phyloP scores from a whole-genome alignment of 2,329 filamentous ascomycete genomes.

The Annulohypoxylon truncatum region DNA sequence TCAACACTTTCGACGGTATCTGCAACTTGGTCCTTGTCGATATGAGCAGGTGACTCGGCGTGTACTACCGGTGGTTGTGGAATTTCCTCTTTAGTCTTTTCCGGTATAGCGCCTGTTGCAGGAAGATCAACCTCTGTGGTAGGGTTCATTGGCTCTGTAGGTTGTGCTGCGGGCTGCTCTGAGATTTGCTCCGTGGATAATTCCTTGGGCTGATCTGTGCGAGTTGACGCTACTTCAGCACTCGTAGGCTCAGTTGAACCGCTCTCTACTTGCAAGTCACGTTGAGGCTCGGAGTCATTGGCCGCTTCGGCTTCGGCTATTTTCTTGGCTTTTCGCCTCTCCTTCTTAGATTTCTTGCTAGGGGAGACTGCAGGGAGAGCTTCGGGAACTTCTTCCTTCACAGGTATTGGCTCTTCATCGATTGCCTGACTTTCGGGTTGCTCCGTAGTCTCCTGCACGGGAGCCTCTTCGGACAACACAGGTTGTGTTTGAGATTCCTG shows the following conservation, averaged over 20 bases:
- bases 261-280: conserved; percentile 3
- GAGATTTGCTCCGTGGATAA: conserved; percentile 3
- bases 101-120: neutral
- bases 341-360: conserved; percentile 60
- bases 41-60: neutral
- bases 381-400: conserved; percentile 11
- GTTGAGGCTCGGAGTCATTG: conserved; percentile 17
- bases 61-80: conserved; percentile 6
- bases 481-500: conserved; percentile 30
- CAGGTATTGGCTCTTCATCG: conserved; percentile 13
- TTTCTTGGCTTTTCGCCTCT: conserved; percentile 47
- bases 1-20: neutral
- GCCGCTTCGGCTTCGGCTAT: conserved; percentile 9
- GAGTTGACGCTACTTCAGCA: neutral
- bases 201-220: conserved; percentile 14
- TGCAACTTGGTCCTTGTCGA: neutral
- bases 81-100: neutral
- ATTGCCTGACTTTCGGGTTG: conserved; percentile 11
- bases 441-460: conserved; percentile 12
- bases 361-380: conserved; percentile 4
- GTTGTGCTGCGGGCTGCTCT: conserved; percentile 16
- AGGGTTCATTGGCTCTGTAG: conserved; percentile 1
- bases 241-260: neutral
- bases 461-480: conserved; percentile 3
- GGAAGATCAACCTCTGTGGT: conserved; percentile 7